Conservation (phyloP, 352 stramenopile genomes). For the Phytopythium boreale region DNA sequence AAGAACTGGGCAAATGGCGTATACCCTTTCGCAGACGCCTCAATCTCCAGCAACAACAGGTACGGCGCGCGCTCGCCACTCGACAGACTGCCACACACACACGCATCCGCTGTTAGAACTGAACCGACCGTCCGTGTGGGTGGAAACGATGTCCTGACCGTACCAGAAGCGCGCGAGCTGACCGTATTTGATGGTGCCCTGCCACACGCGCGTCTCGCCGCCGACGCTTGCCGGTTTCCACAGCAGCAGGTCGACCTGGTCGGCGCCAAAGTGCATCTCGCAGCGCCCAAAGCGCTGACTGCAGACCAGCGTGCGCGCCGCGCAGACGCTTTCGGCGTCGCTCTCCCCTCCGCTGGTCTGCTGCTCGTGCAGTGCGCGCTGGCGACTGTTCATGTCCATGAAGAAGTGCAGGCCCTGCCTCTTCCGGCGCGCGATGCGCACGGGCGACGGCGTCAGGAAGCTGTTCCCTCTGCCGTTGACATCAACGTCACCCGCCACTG, state of each 20-base stretch:
- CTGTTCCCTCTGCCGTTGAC: neutral
- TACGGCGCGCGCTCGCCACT: conserved; percentile 30
- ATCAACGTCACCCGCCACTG: neutral
- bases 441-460: conserved; percentile 3
- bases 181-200: conserved; percentile 30
- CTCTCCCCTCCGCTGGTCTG: conserved; percentile 3
- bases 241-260: conserved; percentile 30
- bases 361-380: conserved; percentile 5
- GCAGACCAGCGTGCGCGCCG: conserved; percentile 33
- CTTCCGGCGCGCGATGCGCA: conserved; percentile 2
- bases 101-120: neutral
- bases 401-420: conserved; percentile 24
- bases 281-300: conserved; percentile 36
- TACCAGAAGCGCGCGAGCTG: conserved; percentile 46
- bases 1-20: conserved; percentile 51
- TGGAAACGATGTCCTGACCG: too few relatives aligned
- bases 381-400: conserved; percentile 12
- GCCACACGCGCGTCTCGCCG: conserved; percentile 17
- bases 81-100: conserved; percentile 27
- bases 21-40: conserved; percentile 14
- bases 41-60: conserved; percentile 52
- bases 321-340: conserved; percentile 17
- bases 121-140: too few relatives aligned
- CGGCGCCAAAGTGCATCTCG: conserved; percentile 26
- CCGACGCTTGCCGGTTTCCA: conserved; percentile 16